phyloP scores from a whole-genome alignment of 352 stramenopile species.

The Phytopythium chamaehyphon region DNA sequence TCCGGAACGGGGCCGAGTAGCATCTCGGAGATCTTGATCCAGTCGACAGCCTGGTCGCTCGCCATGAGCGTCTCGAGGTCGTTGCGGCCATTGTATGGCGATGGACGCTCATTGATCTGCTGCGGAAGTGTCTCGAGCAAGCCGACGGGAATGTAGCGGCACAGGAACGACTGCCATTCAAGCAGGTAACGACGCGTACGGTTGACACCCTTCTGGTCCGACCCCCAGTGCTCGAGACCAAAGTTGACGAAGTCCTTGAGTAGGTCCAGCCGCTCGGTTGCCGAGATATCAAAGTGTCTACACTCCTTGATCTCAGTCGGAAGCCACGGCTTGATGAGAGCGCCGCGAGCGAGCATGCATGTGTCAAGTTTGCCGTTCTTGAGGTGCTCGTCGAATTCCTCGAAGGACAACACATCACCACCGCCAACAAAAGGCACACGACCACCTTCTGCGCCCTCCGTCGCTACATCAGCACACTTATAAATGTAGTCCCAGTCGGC shows the following conservation, averaged over 20 bases:
- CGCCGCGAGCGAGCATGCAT: constrained; percentile 90
- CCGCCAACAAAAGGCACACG: constrained; percentile 92
- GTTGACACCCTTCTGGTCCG: constrained; percentile 97
- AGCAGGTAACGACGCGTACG: constrained; percentile 97
- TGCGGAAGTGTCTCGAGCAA: constrained; percentile 95
- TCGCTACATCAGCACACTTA: constrained; percentile 76
- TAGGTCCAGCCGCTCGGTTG: constrained; percentile 95
- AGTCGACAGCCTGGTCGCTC: constrained; percentile 94
- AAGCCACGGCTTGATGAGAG: constrained; percentile 99
- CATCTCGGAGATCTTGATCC: constrained; percentile 99
- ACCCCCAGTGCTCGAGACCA: constrained; percentile 99
- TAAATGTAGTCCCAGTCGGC: constrained; percentile 99
- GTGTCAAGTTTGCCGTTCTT: constrained; percentile 83
- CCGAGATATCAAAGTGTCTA: constrained; percentile 96
- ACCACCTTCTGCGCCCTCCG: constrained; percentile 9
- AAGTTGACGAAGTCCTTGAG: constrained; percentile 97
- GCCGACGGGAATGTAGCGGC: constrained; percentile 97
- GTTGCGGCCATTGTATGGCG: constrained; percentile 90
- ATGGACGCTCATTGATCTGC: constrained; percentile 96
- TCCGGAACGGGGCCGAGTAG: constrained; percentile 94
- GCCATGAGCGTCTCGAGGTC: constrained; percentile 98
- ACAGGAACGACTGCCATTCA: constrained; percentile 99
- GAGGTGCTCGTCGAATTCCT: constrained; percentile 83
- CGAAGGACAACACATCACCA: constrained; percentile 83
- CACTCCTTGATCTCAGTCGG: constrained; percentile 99